Conservation (phyloP, 805 yeast species). For the Suhomyces tanzawaensis region DNA sequence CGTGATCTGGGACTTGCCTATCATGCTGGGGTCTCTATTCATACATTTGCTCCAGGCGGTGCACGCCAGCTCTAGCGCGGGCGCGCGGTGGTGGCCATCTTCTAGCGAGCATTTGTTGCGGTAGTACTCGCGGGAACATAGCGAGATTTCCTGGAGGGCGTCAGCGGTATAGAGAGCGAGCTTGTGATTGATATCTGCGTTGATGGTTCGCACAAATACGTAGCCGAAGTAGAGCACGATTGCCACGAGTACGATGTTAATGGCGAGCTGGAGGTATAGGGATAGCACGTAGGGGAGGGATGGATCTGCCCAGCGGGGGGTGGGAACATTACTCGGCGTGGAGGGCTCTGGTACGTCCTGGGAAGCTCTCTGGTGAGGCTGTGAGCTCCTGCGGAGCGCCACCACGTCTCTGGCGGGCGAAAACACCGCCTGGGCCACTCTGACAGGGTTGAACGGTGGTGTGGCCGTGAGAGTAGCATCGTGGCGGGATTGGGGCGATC, state of each 20-base stretch:
- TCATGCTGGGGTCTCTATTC: constrained; percentile 67
- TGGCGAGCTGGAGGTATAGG: constrained; percentile 59
- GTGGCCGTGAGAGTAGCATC: no score
- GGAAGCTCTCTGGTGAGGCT: no score
- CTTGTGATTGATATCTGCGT: constrained; percentile 68
- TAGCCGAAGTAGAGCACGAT: constrained; percentile 51
- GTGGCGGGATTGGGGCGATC: no score
- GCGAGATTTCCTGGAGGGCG: constrained; percentile 59
- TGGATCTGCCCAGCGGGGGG: constrained; percentile 34
- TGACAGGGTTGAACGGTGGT: no score
- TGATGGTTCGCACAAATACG: constrained; percentile 53
- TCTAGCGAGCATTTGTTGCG: constrained; percentile 70
- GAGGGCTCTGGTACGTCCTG: no score
- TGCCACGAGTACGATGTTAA: constrained; percentile 53
- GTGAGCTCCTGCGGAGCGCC: no score
- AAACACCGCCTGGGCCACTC: no score
- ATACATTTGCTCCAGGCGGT: constrained; percentile 77
- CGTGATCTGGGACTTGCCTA: constrained; percentile 68
- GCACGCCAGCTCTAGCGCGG: constrained; percentile 72
- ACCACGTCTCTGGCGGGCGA: no score
- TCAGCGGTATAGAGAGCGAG: constrained; percentile 61
- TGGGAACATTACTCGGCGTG: no score
- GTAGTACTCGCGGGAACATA: constrained; percentile 67
- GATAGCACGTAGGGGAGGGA: constrained; percentile 55
- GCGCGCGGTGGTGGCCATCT: constrained; percentile 49